Evolutionary conservation across 2,329 filamentous ascomycete species (phyloP).

Genomic region (Parasarocladium wereldwijsianum): DNA sequence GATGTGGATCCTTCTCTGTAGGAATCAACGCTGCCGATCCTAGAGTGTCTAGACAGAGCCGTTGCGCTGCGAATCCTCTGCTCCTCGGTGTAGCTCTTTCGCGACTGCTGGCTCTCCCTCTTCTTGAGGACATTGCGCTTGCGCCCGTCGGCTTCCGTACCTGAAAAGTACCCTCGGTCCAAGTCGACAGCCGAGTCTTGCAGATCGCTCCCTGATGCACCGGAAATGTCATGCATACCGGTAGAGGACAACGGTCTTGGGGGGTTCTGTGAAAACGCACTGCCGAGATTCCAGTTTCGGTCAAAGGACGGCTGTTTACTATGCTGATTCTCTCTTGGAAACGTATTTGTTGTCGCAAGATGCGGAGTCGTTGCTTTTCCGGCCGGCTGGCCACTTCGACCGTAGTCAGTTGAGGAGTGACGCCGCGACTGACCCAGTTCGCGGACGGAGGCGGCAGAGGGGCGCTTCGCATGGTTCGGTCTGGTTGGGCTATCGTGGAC

Average conservation of each 20-base stretch:
- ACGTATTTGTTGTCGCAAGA: conserved; percentile 25
- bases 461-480: conserved; percentile 38
- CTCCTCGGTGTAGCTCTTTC: conserved; percentile 66
- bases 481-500: conserved; percentile 30
- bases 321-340: conserved; percentile 29
- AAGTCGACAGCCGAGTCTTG: conserved; percentile 44
- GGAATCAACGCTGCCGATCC: conserved; percentile 68
- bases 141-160: conserved; percentile 65
- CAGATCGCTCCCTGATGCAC: conserved; percentile 21
- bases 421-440: conserved; percentile 73
- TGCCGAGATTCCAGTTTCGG: conserved; percentile 52
- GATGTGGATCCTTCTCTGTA: conserved; percentile 45
- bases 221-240: conserved; percentile 29
- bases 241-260: conserved; percentile 37
- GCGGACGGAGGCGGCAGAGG: conserved; percentile 70
- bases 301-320: conserved; percentile 58
- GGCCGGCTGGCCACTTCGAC: conserved; percentile 14
- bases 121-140: conserved; percentile 72
- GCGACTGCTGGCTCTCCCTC: conserved; percentile 52
- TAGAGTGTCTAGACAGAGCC: conserved; percentile 56
- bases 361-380: conserved; percentile 20
- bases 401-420: conserved; percentile 74
- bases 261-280: conserved; percentile 24
- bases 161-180: conserved; percentile 88
- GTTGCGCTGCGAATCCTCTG: conserved; percentile 51